phyloP scores from a whole-genome alignment of 1,139 yeast species.

The Suhomyces bribrorum region DNA sequence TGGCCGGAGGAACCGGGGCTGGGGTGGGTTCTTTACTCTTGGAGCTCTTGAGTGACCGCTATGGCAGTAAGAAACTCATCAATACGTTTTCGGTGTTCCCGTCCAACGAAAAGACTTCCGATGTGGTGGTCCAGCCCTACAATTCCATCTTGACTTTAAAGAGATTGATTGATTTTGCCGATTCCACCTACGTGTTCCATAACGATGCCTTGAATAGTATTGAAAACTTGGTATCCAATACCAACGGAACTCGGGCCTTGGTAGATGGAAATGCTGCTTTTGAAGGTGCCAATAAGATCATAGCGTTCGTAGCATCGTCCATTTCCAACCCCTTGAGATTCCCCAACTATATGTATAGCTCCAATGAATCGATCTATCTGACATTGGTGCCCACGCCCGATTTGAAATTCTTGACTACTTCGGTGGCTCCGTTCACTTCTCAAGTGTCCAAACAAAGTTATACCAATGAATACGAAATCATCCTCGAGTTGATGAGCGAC shows the following conservation, averaged over 20 bases:
- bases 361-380: constrained; percentile 79
- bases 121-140: constrained; percentile 96
- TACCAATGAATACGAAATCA: constrained; percentile 80
- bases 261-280: constrained; percentile 48
- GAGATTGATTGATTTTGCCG: constrained; percentile 80
- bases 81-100: constrained; percentile 91
- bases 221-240: constrained; percentile 49
- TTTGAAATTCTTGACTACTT: constrained; percentile 80
- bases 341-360: constrained; percentile 90
- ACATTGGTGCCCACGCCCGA: constrained; percentile 88
- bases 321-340: constrained; percentile 85
- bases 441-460: constrained; percentile 51
- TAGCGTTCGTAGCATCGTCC: constrained; percentile 81
- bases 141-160: constrained; percentile 81
- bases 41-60: constrained; percentile 78
- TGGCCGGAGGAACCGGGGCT: constrained; percentile 99
- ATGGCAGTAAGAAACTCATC: constrained; percentile 72
- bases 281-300: constrained; percentile 79
- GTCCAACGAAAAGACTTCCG: constrained; percentile 71
- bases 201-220: constrained; percentile 79
- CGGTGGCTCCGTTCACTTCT: constrained; percentile 81
- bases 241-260: constrained; percentile 12
- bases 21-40: constrained; percentile 86
- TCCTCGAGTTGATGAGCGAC: constrained; percentile 79
- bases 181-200: constrained; percentile 84